phyloP scores from a whole-genome alignment of 1,284 basidiomycete genomes.

The Porogramme epimiltina region DNA sequence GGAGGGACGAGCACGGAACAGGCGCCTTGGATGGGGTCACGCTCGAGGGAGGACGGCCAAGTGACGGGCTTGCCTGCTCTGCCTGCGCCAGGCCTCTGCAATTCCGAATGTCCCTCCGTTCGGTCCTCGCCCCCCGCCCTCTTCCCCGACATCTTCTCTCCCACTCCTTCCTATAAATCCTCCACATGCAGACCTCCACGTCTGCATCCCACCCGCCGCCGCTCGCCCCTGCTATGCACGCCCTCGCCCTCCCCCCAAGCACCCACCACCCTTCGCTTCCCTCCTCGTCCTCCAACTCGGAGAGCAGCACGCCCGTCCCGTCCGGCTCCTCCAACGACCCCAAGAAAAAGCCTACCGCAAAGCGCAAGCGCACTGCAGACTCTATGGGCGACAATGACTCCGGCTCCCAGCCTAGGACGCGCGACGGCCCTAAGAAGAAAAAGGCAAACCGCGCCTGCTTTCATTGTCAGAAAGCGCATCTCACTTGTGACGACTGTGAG shows the following conservation, averaged over 20 bases:
- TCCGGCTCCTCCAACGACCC: constrained; percentile 16
- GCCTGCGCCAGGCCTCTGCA: neutral
- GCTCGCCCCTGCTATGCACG: constrained; percentile 25
- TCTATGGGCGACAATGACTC: constrained; percentile 46
- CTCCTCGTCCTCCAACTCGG: constrained; percentile 27
- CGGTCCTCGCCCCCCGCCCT: constrained; percentile 8
- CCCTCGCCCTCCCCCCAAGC: constrained; percentile 15
- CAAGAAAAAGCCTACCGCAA: constrained; percentile 32
- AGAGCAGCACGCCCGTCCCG: constrained; percentile 22
- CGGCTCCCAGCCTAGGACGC: constrained; percentile 44
- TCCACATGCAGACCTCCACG: constrained; percentile 18
- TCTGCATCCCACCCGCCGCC: constrained; percentile 18
- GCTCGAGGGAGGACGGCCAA: neutral
- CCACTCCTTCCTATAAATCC: constrained; percentile 9
- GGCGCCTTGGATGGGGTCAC: constrained; percentile 2
- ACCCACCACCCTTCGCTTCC: constrained; percentile 24
- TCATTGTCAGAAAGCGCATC: constrained; percentile 93
- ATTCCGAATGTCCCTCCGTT: constrained; percentile 10
- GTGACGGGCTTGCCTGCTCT: no score
- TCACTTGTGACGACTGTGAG: constrained; percentile 96
- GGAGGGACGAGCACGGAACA: neutral
- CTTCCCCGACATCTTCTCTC: constrained; percentile 6
- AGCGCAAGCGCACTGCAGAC: constrained; percentile 55
- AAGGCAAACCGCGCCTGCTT: constrained; percentile 92
- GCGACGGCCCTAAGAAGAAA: constrained; percentile 85